Evolutionary conservation across 2,329 filamentous ascomycete species (phyloP), one percentile per base, ranked within the genome.

Genomic region (Metarhizium humberi): DNA sequence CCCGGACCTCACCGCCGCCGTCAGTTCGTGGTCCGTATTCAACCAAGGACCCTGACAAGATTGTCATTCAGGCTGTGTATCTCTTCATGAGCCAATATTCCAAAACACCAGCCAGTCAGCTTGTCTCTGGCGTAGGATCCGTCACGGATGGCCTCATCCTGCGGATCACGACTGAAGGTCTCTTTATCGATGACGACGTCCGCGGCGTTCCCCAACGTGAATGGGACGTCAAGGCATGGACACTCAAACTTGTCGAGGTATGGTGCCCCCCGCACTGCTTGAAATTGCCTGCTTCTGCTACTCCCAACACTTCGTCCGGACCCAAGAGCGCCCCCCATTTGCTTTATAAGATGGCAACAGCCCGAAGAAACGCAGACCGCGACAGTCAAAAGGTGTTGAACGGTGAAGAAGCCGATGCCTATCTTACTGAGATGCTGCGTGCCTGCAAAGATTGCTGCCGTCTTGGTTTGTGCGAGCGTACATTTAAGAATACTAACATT

Each of bases 201-300:
- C 85, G 92, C 48, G 85, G 85, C 58, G 90, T 96, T 16, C 86
- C 90, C n/a, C 91, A 97, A 72, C 85, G 94, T 57, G 94, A 99
- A 73, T 99, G 94, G 94, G 94, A 99, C 69, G 85, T 97, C 67
- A 97, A 97, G 72, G 92, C 92, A 30, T 97, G 94, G 94, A 96
- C 91, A 47, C 81, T 99, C 73, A 96, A 95, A 74, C 76, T 87
- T 61, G 84, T 95, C 71, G 94, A 97, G 80, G 86, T 94, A 76
- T 90, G 87, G 83, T 91, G 86, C 68, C 82, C 84, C 66, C 78
- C 81, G 65, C 81, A 86, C 70, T 82, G 74, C 69, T 74, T 81
- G 68, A 75, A 74, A 67, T 68, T 71, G 61, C 71, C 69, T 63
- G 69, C 70, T 38, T 53, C 59, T 60, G 57, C 73, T 64, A 65